Conservation (phyloP, 495 filamentous ascomycete genomes). For the Annulohypoxylon maeteangense region DNA sequence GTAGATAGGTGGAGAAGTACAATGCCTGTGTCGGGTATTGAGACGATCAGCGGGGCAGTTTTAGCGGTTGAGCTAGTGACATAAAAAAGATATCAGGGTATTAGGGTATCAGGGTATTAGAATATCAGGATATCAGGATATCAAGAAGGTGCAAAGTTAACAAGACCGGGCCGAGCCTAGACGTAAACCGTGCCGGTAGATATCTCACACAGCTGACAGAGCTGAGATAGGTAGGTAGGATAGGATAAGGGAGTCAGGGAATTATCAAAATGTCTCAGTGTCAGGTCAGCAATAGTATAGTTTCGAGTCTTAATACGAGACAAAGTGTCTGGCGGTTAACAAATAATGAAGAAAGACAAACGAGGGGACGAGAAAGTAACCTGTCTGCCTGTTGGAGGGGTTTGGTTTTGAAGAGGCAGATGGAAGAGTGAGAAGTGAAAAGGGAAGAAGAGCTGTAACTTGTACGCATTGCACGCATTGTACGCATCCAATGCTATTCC, state of each 20-base stretch:
- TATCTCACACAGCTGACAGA: neutral
- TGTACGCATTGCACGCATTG: neutral
- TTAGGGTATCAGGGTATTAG: too few species aligned
- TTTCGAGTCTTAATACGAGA: constrained; percentile 45
- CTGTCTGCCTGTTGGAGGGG: neutral
- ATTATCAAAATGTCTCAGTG: constrained; percentile 9
- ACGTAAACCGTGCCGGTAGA: constrained; percentile 21
- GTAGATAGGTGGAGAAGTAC: constrained; percentile 19
- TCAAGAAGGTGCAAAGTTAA: constrained; percentile 4
- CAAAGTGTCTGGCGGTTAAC: constrained; percentile 45
- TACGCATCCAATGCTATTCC: neutral
- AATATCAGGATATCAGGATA: constrained; percentile 9
- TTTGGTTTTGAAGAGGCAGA: constrained; percentile 1
- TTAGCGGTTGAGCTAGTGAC: neutral
- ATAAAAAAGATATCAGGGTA: neutral
- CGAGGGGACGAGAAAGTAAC: constrained; percentile 1
- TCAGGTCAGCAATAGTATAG: constrained; percentile 29
- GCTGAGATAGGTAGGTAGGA: neutral
- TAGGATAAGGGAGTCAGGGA: neutral
- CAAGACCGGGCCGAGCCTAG: constrained; percentile 40
- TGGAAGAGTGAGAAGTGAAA: neutral
- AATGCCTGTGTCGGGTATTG: neutral
- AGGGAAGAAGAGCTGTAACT: neutral
- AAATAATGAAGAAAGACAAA: constrained; percentile 9
- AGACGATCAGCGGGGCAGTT: neutral